Conservation (phyloP, 441 rosid genomes). For the Pelargonium cotyledonis region DNA sequence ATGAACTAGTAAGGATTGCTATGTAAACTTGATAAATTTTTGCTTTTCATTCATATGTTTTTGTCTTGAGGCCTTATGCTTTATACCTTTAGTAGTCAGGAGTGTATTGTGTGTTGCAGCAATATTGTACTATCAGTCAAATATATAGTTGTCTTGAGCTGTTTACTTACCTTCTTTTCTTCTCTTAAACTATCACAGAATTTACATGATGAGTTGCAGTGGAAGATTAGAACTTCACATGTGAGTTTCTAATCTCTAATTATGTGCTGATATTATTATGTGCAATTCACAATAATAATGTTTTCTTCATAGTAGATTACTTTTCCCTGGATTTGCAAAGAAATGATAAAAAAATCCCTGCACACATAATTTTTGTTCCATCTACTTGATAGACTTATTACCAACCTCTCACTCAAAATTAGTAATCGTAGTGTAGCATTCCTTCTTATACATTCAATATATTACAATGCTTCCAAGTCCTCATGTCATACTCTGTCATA, state of each 20-base stretch:
- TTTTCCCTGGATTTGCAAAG: not conserved
- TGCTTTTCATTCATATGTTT: not conserved
- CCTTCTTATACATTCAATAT: not conserved
- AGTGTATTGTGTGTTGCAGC: not conserved
- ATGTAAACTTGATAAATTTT: not conserved
- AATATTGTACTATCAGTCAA: not conserved
- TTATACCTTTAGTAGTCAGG: not conserved
- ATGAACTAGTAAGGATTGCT: not conserved
- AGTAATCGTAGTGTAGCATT: constrained; percentile 2
- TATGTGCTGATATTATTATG: not conserved
- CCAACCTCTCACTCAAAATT: not conserved
- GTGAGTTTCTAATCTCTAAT: constrained; percentile 48
- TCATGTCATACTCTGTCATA: not conserved
- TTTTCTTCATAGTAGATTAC: not conserved
- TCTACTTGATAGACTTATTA: not conserved
- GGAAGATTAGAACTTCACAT: constrained; percentile 73
- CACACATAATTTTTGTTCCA: not conserved
- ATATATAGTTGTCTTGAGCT: constrained; percentile 11
- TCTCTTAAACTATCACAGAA: constrained; percentile 39
- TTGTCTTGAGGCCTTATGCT: not conserved
- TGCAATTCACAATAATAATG: not conserved
- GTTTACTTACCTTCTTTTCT: constrained; percentile 16
- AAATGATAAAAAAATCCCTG: not conserved
- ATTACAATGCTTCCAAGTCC: not conserved
- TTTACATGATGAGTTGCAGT: constrained; percentile 73